phyloP scores from a whole-genome alignment of 1,284 basidiomycete species.

The Irpex sp. region DNA sequence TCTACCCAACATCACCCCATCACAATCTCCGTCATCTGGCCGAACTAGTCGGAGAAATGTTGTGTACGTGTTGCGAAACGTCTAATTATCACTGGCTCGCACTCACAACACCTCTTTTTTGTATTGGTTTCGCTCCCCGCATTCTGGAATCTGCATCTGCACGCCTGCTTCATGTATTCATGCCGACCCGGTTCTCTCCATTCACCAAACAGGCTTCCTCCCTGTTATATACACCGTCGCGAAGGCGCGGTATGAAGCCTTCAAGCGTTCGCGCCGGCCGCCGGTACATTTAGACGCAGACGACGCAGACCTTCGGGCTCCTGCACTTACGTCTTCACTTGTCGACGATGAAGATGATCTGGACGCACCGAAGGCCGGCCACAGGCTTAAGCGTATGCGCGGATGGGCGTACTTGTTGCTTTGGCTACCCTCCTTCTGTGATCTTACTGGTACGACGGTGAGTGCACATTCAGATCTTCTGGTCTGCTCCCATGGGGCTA shows the following conservation, averaged over 20 bases:
- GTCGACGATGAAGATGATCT: conserved; percentile 17
- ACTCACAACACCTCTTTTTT: conserved; percentile 24
- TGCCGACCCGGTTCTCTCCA: conserved; percentile 6
- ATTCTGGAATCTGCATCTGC: neutral
- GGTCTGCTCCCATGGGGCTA: neutral
- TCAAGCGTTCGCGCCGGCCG: conserved; percentile 33
- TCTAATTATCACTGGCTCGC: conserved; percentile 13
- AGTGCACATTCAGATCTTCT: neutral
- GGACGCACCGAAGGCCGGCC: conserved; percentile 18
- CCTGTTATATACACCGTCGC: conserved; percentile 74
- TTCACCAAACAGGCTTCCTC: conserved; percentile 57
- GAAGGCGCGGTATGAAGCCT: conserved; percentile 22
- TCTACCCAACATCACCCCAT: conserved; percentile 14
- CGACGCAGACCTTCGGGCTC: conserved; percentile 3
- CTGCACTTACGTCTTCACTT: conserved; percentile 11
- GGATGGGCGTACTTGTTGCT: conserved; percentile 73
- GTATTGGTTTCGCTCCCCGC: neutral
- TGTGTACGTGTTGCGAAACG: conserved; percentile 55
- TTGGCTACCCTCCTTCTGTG: conserved; percentile 85
- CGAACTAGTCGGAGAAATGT: conserved; percentile 80
- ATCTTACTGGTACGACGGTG: conserved; percentile 85
- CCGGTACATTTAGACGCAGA: conserved; percentile 52
- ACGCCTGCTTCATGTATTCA: conserved; percentile 17
- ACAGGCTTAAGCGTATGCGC: conserved; percentile 37
- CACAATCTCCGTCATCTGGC: conserved; percentile 21